A percentile compares a stretch with the other conserved stretches of the same genome.
These are phyloP conservation scores for Vitis hybrid DNA, from an alignment of 177 flowering plant species.

Conservation along the genomic window DNA sequence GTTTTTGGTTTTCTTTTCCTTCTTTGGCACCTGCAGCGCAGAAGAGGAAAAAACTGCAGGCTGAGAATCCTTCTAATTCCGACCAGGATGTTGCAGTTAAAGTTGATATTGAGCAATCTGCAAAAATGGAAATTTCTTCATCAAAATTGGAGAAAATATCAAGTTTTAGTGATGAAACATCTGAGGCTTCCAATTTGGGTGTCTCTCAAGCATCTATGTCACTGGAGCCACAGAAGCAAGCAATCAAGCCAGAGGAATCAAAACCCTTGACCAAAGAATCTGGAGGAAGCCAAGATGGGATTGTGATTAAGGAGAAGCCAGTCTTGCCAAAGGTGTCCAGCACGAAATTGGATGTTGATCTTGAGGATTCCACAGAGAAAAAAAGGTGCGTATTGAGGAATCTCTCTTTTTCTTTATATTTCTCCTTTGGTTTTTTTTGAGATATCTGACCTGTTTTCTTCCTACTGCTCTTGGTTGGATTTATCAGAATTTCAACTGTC, in stretches of 20 bases:
- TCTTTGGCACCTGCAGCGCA: slow-evolving; percentile 1
- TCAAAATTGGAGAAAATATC: background rate
- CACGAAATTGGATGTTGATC: slow-evolving; percentile 16
- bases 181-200: background rate
- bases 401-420: slow-evolving; percentile 10
- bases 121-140: slow-evolving; percentile 3
- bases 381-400: slow-evolving; percentile 31
- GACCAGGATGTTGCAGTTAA: background rate
- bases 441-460: slow-evolving; percentile 1
- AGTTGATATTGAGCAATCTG: slow-evolving; percentile 6
- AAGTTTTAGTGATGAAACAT: background rate
- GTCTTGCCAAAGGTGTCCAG: slow-evolving; percentile 7
- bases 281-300: background rate
- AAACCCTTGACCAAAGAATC: slow-evolving; percentile 5
- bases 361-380: slow-evolving; percentile 16
- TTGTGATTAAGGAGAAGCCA: slow-evolving; percentile 2
- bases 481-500: slow-evolving; percentile 12
- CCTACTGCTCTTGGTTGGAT: background rate
- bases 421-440: background rate
- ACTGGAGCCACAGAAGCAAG: slow-evolving; percentile 14
- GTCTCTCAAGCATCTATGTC: background rate
- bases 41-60: slow-evolving; percentile 12
- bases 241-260: slow-evolving; percentile 7
- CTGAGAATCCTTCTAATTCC: background rate
- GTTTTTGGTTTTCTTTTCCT: background rate